Percentiles rank a stretch among this genome's conserved stretches.
These are phyloP conservation scores for Phytopythium helicoides DNA, from an alignment of 352 stramenopile genomes.

Conservation along the genomic window DNA sequence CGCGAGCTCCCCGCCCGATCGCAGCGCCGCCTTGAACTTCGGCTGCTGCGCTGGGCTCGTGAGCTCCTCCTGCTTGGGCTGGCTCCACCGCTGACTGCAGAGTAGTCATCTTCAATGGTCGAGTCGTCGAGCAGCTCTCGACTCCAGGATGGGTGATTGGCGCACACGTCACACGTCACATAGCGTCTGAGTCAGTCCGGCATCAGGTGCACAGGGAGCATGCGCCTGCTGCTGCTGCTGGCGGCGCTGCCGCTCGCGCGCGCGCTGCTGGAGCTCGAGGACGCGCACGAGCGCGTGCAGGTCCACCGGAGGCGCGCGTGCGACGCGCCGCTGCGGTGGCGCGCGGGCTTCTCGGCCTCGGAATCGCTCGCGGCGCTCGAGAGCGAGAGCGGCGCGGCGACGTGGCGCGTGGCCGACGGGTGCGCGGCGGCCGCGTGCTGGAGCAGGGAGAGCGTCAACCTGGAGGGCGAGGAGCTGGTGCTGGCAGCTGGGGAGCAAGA, in stretches of 20 bases:
- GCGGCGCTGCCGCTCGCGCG: background rate
- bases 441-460: slow-evolving; percentile 11
- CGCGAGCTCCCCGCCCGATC: too few species aligned
- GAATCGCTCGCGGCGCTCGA: slow-evolving; percentile 12
- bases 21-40: too few species aligned
- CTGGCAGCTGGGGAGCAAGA: slow-evolving; percentile 5
- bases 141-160: too few species aligned
- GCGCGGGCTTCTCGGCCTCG: slow-evolving; percentile 10
- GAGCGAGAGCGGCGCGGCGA: background rate
- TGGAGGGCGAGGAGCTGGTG: slow-evolving; percentile 11
- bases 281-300: slow-evolving; percentile 7
- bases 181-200: too few species aligned
- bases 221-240: background rate
- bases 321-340: slow-evolving; percentile 31
- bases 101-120: too few species aligned
- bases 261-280: background rate
- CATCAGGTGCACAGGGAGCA: background rate
- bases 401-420: slow-evolving; percentile 14
- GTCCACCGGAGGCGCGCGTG: slow-evolving; percentile 36
- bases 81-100: too few species aligned
- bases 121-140: too few species aligned
- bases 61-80: too few species aligned
- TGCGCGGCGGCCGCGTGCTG: slow-evolving; percentile 14
- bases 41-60: too few species aligned
- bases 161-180: too few species aligned